Evolutionary conservation across 768 basidiomycete species (phyloP).

Genomic region (Strobilomyces dryophilus): DNA sequence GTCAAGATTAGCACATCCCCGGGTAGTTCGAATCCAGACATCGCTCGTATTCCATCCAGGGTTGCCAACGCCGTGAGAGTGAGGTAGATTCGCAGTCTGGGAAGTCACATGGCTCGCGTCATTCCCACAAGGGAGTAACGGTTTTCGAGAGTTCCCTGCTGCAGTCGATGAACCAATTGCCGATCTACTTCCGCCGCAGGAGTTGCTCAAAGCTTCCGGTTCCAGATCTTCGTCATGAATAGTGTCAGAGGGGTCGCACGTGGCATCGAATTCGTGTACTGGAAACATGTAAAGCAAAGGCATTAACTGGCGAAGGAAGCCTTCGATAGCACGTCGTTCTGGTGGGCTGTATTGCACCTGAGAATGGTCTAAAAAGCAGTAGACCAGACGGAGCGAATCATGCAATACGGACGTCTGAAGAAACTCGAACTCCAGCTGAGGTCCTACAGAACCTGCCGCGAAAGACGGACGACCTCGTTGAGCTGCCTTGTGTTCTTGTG

Average conservation of each 20-base stretch:
- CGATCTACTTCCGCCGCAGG: conserved; percentile 40
- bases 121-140: conserved; percentile 52
- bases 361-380: conserved; percentile 87
- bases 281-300: conserved; percentile 75
- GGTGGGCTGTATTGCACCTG: conserved; percentile 65
- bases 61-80: conserved; percentile 2
- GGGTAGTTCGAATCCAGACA: conserved; percentile 53
- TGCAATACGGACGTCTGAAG: conserved; percentile 76
- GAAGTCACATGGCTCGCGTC: conserved; percentile 31
- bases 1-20: conserved; percentile 17
- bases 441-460: conserved; percentile 45
- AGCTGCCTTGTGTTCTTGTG: conserved; percentile 43
- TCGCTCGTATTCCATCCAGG: conserved; percentile 33
- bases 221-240: conserved; percentile 36
- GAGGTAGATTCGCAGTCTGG: conserved; percentile 16
- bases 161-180: conserved; percentile 46
- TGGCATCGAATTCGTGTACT: conserved; percentile 61
- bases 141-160: conserved; percentile 71
- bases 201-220: conserved; percentile 20
- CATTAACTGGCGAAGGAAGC: conserved; percentile 79
- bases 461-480: conserved; percentile 34
- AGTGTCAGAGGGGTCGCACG: conserved; percentile 53
- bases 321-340: conserved; percentile 82
- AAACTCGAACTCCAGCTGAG: conserved; percentile 79
- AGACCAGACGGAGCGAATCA: conserved; percentile 86